Evolutionary conservation across 129 eudicot species (phyloP).

Genomic region (Smallanthus sonchifolius): DNA sequence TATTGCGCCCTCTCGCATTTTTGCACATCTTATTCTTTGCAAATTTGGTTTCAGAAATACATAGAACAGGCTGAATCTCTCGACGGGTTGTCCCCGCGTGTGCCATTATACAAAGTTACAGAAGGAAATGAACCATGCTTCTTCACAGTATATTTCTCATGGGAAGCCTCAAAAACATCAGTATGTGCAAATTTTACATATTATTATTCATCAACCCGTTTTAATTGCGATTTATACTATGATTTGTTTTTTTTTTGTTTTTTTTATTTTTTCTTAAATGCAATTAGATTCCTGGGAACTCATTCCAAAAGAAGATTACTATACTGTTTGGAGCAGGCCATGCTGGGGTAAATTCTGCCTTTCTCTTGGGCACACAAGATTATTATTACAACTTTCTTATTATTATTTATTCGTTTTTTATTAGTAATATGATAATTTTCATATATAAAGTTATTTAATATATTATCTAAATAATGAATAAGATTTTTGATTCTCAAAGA

Average conservation of each 20-base stretch:
- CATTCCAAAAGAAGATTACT: slow-evolving; percentile 89
- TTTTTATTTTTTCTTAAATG: neutral
- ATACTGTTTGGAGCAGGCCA: slow-evolving; percentile 70
- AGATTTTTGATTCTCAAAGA: too few species aligned
- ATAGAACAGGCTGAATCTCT: slow-evolving; percentile 65
- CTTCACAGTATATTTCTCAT: slow-evolving; percentile 84
- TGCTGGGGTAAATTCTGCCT: slow-evolving; percentile 36
- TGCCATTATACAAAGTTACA: slow-evolving; percentile 74
- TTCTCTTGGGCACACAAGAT: neutral
- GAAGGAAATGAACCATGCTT: slow-evolving; percentile 95
- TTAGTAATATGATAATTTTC: too few species aligned
- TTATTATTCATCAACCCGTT: neutral
- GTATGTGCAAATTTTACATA: slow-evolving; percentile 44
- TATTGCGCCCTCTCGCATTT: neutral
- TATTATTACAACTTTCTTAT: neutral
- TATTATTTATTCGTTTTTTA: too few species aligned
- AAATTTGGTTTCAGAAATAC: slow-evolving; percentile 59
- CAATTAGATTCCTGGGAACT: slow-evolving; percentile 77
- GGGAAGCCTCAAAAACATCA: slow-evolving; percentile 83
- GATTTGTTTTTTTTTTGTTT: neutral
- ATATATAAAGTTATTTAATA: too few species aligned
- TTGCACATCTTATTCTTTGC: neutral
- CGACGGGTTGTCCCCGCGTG: slow-evolving; percentile 73
- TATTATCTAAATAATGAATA: too few species aligned
- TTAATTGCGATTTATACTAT: neutral